A percentile compares a stretch with the other conserved stretches of the same genome.
phyloP scores from a whole-genome alignment of 2,329 filamentous ascomycete genomes.

The Stachybotrys chartarum region DNA sequence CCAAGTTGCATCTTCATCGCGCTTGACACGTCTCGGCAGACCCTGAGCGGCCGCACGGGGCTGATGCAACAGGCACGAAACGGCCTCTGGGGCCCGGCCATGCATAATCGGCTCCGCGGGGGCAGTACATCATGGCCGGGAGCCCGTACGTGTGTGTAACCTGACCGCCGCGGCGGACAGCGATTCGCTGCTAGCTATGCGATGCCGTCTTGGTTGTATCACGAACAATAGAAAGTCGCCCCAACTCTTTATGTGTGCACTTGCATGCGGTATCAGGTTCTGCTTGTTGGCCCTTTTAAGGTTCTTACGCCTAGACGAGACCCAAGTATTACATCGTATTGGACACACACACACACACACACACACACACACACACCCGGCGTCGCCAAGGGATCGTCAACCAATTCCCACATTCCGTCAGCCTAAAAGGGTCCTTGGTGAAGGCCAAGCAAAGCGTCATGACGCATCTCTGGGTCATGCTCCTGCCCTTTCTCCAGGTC shows the following conservation, averaged over 20 bases:
- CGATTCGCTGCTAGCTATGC: background rate
- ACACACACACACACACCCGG: background rate
- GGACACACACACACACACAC: background rate
- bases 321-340: background rate
- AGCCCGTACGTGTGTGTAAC: background rate
- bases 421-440: background rate
- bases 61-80: background rate
- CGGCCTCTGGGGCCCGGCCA: background rate
- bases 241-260: background rate
- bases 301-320: no score
- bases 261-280: no score
- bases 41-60: background rate
- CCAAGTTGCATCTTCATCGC: background rate
- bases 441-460: background rate
- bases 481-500: background rate
- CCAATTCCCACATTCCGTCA: background rate
- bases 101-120: background rate
- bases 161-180: background rate
- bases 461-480: background rate
- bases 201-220: background rate
- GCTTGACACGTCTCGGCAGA: background rate
- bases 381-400: background rate
- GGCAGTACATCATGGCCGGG: background rate
- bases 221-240: background rate
- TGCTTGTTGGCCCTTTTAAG: no score